Evolutionary conservation across 2,329 filamentous ascomycete genomes (phyloP).

Genomic region (Mycosphaerella arachidis): DNA sequence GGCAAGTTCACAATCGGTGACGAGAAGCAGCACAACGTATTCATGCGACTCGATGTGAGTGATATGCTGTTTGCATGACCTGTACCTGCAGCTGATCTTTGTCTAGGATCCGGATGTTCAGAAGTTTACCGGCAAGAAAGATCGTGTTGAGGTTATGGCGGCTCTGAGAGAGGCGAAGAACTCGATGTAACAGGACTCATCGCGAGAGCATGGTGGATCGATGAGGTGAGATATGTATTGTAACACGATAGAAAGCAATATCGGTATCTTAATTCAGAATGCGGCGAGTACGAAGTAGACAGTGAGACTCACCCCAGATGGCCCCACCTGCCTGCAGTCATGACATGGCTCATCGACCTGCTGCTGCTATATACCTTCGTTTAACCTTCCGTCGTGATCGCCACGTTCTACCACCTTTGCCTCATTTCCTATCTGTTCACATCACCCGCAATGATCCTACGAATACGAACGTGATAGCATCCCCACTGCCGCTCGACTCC

Average conservation of each 20-base stretch:
- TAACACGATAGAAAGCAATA: background rate
- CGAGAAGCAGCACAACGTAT: slow-evolving; percentile 96
- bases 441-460: slow-evolving; percentile 16
- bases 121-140: slow-evolving; percentile 73
- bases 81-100: background rate
- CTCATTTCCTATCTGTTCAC: background rate
- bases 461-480: slow-evolving; percentile 15
- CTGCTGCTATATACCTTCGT: background rate
- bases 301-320: background rate
- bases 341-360: background rate
- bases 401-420: background rate
- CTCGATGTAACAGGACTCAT: slow-evolving; percentile 25
- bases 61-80: background rate
- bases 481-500: background rate
- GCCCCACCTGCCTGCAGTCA: background rate
- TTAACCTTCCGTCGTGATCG: background rate
- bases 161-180: slow-evolving; percentile 90
- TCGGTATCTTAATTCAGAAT: background rate
- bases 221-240: background rate
- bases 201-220: background rate
- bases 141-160: slow-evolving; percentile 79
- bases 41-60: slow-evolving; percentile 80
- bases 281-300: background rate
- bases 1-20: slow-evolving; percentile 96
- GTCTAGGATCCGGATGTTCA: slow-evolving; percentile 74